Evolutionary conservation across 2,329 filamentous ascomycete species (phyloP).

Genomic region (Ceratocystis diversiconidia): DNA sequence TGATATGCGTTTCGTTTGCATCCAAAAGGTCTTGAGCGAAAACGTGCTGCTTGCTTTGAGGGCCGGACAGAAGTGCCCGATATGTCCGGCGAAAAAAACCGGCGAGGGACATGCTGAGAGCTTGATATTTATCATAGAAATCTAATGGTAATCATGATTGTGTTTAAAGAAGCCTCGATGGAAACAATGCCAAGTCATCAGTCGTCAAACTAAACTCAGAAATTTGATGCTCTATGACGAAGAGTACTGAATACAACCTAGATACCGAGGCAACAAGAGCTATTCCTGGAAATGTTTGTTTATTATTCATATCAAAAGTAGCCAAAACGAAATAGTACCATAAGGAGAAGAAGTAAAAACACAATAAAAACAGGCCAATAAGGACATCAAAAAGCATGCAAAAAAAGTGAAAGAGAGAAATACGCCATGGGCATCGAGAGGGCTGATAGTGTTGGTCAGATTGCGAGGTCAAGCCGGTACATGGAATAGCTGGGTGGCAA

Average conservation of each 20-base stretch:
- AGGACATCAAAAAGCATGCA: not conserved
- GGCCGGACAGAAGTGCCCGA: not conserved
- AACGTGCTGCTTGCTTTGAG: not conserved
- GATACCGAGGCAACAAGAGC: not conserved
- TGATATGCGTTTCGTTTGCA: not conserved
- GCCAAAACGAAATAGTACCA: not conserved
- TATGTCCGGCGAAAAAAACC: not conserved
- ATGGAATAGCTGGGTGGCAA: not conserved
- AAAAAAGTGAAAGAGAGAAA: not conserved
- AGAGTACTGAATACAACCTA: not conserved
- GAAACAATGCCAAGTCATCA: not conserved
- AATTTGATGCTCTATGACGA: not conserved
- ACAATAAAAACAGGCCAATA: not conserved
- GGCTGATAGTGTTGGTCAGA: not conserved
- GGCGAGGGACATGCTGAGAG: not conserved
- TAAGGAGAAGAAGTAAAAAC: not conserved
- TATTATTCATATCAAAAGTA: slow-evolving; percentile 3
- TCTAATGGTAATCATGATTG: not conserved
- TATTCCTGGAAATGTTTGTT: not conserved
- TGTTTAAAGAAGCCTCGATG: not conserved
- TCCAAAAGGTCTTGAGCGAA: not conserved
- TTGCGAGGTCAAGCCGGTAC: not conserved
- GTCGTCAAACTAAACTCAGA: not conserved
- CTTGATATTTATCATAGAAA: not conserved
- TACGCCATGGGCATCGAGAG: not conserved